phyloP scores from a whole-genome alignment of 2,329 filamentous ascomycete species.

The Alternaria triticimaculans region DNA sequence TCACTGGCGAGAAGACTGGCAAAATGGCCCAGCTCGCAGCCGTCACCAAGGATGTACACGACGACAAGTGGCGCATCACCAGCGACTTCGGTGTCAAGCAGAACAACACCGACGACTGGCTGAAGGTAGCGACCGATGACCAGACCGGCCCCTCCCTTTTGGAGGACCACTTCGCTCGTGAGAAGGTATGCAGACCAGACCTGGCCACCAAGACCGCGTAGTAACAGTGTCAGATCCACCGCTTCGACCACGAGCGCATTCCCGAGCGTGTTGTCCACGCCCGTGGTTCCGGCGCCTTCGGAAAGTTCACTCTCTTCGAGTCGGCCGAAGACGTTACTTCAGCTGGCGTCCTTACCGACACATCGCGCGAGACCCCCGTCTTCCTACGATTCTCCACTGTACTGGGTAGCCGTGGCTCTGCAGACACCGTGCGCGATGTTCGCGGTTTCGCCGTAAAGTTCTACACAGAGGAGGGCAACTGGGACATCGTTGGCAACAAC shows the following conservation, averaged over 20 bases:
- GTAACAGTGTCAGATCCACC: constrained; percentile 63
- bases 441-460: constrained; percentile 80
- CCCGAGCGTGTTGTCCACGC: constrained; percentile 73
- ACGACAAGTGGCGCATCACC: constrained; percentile 67
- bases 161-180: constrained; percentile 74
- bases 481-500: constrained; percentile 77
- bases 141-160: constrained; percentile 71
- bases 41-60: constrained; percentile 65
- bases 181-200: constrained; percentile 64
- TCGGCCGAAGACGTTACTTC: constrained; percentile 67
- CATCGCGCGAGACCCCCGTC: constrained; percentile 68
- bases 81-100: constrained; percentile 80
- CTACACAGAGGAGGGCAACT: constrained; percentile 79
- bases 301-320: constrained; percentile 70
- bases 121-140: constrained; percentile 68
- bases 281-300: constrained; percentile 68
- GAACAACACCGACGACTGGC: constrained; percentile 77
- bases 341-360: constrained; percentile 72
- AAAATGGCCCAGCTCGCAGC: constrained; percentile 69
- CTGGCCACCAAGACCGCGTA: neutral
- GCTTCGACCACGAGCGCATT: constrained; percentile 78
- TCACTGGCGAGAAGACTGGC: constrained; percentile 45
- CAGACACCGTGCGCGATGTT: constrained; percentile 84
- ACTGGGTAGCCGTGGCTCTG: constrained; percentile 74
- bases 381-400: constrained; percentile 82